phyloP scores from a whole-genome alignment of 1,284 basidiomycete genomes.

The Xerocomus nothofagi region DNA sequence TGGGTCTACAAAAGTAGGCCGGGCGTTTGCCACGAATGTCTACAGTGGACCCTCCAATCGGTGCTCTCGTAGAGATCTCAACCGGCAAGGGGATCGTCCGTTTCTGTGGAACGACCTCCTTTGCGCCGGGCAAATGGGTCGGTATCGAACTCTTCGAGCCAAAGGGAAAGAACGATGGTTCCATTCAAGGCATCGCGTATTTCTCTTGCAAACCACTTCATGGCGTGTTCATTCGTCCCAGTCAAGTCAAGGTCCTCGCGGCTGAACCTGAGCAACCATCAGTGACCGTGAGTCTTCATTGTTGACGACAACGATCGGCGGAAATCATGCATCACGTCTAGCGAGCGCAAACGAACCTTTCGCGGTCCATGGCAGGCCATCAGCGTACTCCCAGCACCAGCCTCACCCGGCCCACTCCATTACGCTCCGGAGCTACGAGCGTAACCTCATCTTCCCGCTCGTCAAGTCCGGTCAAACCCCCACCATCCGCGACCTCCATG shows the following conservation, averaged over 20 bases:
- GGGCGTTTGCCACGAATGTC: conserved; percentile 21
- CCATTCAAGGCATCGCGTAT: conserved; percentile 81
- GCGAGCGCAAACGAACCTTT: conserved; percentile 17
- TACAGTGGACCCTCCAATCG: conserved; percentile 44
- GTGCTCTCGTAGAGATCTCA: conserved; percentile 71
- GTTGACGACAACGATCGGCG: background rate
- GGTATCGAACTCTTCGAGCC: conserved; percentile 85
- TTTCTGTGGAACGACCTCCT: conserved; percentile 84
- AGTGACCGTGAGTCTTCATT: conserved; percentile 23
- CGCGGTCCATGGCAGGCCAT: conserved; percentile 37
- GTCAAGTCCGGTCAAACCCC: conserved; percentile 41
- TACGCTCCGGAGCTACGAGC: conserved; percentile 33
- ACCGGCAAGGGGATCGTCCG: conserved; percentile 84
- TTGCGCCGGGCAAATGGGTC: conserved; percentile 91
- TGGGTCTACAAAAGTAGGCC: conserved; percentile 1
- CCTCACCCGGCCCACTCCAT: conserved; percentile 37
- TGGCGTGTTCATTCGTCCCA: conserved; percentile 91
- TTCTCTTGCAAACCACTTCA: conserved; percentile 78
- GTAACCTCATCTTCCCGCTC: conserved; percentile 40
- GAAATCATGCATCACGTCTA: conserved; percentile 8
- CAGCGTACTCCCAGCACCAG: conserved; percentile 41
- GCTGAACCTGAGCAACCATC: conserved; percentile 43
- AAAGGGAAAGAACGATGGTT: conserved; percentile 95
- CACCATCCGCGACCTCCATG: conserved; percentile 12
- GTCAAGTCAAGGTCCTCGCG: conserved; percentile 73